Evolutionary conservation across 108 stramenopile species (phyloP).

Genomic region (Skeletonema tropicum): DNA sequence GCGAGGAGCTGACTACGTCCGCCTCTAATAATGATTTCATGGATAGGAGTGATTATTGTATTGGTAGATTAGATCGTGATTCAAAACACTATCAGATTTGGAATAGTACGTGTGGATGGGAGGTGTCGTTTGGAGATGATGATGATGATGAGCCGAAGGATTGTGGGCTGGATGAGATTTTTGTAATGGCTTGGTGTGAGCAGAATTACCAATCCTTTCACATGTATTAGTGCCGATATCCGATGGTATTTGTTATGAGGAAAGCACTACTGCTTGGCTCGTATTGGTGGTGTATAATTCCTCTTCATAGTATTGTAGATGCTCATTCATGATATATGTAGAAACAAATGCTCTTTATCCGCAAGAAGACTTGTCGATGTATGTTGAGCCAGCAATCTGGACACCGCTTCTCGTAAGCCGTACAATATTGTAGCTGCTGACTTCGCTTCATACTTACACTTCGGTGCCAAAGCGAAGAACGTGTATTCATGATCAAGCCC

Average conservation of each 20-base stretch:
- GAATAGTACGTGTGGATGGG: constrained; percentile 30
- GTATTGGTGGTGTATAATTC: neutral
- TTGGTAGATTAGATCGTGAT: constrained; percentile 8
- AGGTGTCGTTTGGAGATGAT: neutral
- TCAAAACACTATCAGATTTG: constrained; percentile 19
- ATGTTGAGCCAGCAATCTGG: too few species aligned
- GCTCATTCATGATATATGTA: too few species aligned
- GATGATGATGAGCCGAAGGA: too few species aligned
- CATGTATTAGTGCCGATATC: constrained; percentile 1
- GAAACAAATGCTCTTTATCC: too few species aligned
- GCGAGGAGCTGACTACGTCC: neutral
- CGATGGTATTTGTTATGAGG: neutral
- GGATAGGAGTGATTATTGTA: constrained; percentile 11
- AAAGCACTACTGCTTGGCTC: neutral
- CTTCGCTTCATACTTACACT: too few species aligned
- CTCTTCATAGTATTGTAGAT: neutral
- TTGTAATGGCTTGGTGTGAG: constrained; percentile 24
- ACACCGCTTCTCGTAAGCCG: too few species aligned
- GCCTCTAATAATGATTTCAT: neutral
- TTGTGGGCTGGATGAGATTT: constrained; percentile 16
- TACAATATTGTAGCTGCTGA: too few species aligned
- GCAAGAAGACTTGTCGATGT: too few species aligned
- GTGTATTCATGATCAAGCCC: too few species aligned
- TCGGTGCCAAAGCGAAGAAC: too few species aligned
- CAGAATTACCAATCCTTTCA: constrained; percentile 39